phyloP scores from a whole-genome alignment of 768 basidiomycete genomes.

The Serendipita indica region DNA sequence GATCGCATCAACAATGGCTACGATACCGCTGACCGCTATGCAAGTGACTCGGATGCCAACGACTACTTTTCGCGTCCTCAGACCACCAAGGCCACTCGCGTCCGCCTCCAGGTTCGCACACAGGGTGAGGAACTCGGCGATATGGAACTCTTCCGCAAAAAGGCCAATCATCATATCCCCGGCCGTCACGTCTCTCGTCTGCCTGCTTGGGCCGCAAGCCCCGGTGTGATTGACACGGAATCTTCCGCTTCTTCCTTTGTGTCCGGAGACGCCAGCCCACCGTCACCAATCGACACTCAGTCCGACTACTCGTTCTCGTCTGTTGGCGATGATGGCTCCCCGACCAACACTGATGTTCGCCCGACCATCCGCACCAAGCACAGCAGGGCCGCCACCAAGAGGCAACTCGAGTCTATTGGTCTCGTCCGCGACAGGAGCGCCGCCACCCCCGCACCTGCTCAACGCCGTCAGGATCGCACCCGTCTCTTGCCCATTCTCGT shows the following conservation, averaged over 20 bases:
- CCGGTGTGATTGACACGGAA: background rate
- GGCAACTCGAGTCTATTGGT: too few species aligned
- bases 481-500: slow-evolving; percentile 9
- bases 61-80: background rate
- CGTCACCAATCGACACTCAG: slow-evolving; percentile 1
- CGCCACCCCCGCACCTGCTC: background rate
- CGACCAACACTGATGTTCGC: slow-evolving; percentile 13
- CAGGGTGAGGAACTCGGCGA: background rate
- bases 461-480: background rate
- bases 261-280: background rate
- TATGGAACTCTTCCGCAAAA: background rate
- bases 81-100: background rate
- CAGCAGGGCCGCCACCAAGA: slow-evolving; percentile 6
- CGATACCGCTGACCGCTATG: background rate
- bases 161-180: background rate
- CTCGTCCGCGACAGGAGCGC: background rate
- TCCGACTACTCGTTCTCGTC: slow-evolving; percentile 5
- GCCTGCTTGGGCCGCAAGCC: background rate
- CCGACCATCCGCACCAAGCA: slow-evolving; percentile 7
- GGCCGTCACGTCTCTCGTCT: background rate
- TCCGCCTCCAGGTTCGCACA: background rate
- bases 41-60: background rate
- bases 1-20: background rate
- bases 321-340: slow-evolving; percentile 15
- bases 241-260: background rate